Conservation (phyloP, 495 filamentous ascomycete genomes). For the Penicillium mononematosum region DNA sequence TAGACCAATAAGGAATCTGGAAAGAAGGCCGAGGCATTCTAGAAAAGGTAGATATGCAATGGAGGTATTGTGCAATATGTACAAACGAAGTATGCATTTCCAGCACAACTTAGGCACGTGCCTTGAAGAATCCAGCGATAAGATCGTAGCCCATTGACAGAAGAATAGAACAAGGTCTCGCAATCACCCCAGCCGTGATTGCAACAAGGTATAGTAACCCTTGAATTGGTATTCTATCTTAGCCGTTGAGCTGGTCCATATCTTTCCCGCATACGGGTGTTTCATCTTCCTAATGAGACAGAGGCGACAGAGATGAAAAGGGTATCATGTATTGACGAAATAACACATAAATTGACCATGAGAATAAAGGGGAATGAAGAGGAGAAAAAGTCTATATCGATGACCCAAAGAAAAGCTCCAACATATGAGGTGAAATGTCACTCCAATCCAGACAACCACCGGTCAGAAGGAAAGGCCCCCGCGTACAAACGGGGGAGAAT, state of each 20-base stretch:
- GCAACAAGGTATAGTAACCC: background rate
- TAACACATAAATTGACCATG: background rate
- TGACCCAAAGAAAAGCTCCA: constrained; percentile 14
- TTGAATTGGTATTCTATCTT: background rate
- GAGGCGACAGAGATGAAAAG: background rate
- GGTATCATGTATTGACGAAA: background rate
- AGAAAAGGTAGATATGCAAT: background rate
- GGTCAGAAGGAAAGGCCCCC: constrained; percentile 1
- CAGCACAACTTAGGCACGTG: background rate
- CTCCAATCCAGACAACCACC: constrained; percentile 9
- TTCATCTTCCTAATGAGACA: background rate
- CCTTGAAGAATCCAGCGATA: background rate
- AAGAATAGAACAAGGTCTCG: background rate
- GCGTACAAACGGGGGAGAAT: constrained; percentile 7
- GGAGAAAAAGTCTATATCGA: constrained; percentile 25
- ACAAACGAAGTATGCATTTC: background rate
- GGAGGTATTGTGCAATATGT: background rate
- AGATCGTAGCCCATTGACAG: background rate
- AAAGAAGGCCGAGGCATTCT: background rate
- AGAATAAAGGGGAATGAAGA: background rate
- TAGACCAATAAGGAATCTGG: background rate
- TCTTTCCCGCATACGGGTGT: background rate
- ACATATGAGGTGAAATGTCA: constrained; percentile 7
- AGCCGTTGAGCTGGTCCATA: background rate
- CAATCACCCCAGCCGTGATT: background rate